Conservation (phyloP, 768 basidiomycete species). For the Termitomyces sp. region DNA sequence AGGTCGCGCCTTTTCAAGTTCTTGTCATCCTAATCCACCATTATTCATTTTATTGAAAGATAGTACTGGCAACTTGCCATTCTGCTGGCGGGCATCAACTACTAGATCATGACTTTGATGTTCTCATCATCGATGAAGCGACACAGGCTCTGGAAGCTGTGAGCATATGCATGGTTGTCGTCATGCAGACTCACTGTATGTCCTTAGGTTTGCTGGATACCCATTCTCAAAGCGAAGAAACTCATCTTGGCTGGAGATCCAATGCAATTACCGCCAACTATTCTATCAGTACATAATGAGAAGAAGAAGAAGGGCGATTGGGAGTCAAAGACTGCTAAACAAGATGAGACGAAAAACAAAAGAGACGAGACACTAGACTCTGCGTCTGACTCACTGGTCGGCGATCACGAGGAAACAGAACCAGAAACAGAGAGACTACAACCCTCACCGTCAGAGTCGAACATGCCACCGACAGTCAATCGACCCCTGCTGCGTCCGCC, state of each 20-base stretch:
- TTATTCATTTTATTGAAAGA: conserved; percentile 29
- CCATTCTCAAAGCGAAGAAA: conserved; percentile 88
- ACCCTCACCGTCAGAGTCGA: not conserved
- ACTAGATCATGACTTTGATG: conserved; percentile 75
- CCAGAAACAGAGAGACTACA: not conserved
- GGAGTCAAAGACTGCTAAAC: not conserved
- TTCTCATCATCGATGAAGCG: conserved; percentile 95
- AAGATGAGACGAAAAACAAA: not conserved
- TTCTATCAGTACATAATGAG: conserved; percentile 60
- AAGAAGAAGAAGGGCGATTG: conserved; percentile 5
- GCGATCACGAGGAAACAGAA: not conserved
- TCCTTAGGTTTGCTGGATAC: conserved; percentile 85
- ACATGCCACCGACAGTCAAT: conserved; percentile 8
- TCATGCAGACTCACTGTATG: not conserved
- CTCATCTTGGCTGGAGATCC: conserved; percentile 92
- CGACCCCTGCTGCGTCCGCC: conserved; percentile 44
- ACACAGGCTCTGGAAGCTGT: conserved; percentile 96
- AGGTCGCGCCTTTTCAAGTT: too few species aligned
- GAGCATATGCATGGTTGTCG: conserved; percentile 15
- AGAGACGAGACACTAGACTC: not conserved
- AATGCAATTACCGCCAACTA: conserved; percentile 92
- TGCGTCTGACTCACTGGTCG: not conserved
- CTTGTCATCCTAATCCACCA: not conserved
- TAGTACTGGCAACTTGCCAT: conserved; percentile 93
- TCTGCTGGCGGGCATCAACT: conserved; percentile 85